Conservation (phyloP, 1,284 basidiomycete species). For the Ceratobasidium sp. region DNA sequence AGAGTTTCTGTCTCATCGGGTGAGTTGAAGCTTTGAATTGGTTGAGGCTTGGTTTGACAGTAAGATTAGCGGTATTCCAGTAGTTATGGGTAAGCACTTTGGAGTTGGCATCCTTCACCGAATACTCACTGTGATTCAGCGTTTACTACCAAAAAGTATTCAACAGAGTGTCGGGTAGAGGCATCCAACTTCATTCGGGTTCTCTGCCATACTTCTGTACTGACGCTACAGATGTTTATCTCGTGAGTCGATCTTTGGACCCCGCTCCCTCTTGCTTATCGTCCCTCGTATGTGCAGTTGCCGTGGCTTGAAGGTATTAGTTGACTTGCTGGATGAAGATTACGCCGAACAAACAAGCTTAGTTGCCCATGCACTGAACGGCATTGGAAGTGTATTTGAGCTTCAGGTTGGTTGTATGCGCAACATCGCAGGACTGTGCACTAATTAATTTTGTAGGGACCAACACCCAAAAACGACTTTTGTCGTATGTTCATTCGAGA, state of each 20-base stretch:
- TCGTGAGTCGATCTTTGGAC: constrained; percentile 67
- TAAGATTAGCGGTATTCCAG: constrained; percentile 78
- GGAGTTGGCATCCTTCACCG: neutral
- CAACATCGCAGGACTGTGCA: neutral
- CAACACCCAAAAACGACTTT: constrained; percentile 97
- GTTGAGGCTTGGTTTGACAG: neutral
- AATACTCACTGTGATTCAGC: constrained; percentile 55
- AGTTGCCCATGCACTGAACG: constrained; percentile 93
- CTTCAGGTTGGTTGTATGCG: constrained; percentile 60
- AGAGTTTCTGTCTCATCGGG: constrained; percentile 96
- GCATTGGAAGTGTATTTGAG: constrained; percentile 95
- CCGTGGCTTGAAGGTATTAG: constrained; percentile 91
- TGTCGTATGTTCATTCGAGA: constrained; percentile 98
- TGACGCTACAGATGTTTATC: constrained; percentile 98
- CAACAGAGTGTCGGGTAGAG: constrained; percentile 92
- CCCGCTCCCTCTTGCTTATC: neutral
- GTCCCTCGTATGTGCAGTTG: constrained; percentile 64
- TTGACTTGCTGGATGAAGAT: constrained; percentile 96
- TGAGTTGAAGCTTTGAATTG: constrained; percentile 53
- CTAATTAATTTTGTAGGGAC: constrained; percentile 66
- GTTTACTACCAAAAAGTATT: constrained; percentile 94
- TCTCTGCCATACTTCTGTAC: constrained; percentile 89
- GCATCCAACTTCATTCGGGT: constrained; percentile 94
- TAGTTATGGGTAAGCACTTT: constrained; percentile 79
- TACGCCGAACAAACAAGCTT: constrained; percentile 89